A percentile compares a stretch with the other conserved stretches of the same genome.
These are phyloP conservation scores for Rhodotorula sp. DNA, from an alignment of 1,284 basidiomycete species.

Conservation along the genomic window DNA sequence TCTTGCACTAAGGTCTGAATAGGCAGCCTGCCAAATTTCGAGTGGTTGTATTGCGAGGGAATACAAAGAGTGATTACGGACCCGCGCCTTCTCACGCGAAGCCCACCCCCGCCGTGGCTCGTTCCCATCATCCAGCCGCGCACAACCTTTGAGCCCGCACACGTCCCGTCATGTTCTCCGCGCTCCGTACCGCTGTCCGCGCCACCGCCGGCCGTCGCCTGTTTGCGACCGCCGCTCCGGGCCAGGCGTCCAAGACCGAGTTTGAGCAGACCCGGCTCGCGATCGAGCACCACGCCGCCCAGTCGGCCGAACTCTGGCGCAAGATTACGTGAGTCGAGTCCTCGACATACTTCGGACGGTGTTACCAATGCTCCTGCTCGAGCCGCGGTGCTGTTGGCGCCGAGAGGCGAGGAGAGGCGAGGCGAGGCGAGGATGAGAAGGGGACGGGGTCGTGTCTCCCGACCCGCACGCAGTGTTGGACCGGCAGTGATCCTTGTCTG, in stretches of 20 bases:
- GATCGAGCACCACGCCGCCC: conserved; percentile 64
- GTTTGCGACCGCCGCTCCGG: conserved; percentile 21
- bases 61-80: background rate
- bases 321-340: conserved; percentile 65
- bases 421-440: too few relatives aligned
- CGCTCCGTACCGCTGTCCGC: conserved; percentile 10
- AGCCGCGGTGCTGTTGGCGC: too few relatives aligned
- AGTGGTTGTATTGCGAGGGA: background rate
- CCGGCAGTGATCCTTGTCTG: too few relatives aligned
- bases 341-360: too few relatives aligned
- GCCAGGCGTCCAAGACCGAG: conserved; percentile 2
- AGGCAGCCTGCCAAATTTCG: background rate
- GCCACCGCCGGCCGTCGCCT: conserved; percentile 3
- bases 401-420: too few relatives aligned
- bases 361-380: too few relatives aligned
- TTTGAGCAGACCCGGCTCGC: conserved; percentile 56
- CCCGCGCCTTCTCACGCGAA: background rate
- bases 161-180: conserved; percentile 2
- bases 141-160: background rate
- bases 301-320: conserved; percentile 77
- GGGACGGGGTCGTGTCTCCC: too few relatives aligned
- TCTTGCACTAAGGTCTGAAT: too few relatives aligned
- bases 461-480: too few relatives aligned
- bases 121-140: too few relatives aligned
- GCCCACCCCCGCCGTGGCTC: too few relatives aligned